Evolutionary conservation across 768 basidiomycete species (phyloP).

Genomic region (Agaricus blazei): DNA sequence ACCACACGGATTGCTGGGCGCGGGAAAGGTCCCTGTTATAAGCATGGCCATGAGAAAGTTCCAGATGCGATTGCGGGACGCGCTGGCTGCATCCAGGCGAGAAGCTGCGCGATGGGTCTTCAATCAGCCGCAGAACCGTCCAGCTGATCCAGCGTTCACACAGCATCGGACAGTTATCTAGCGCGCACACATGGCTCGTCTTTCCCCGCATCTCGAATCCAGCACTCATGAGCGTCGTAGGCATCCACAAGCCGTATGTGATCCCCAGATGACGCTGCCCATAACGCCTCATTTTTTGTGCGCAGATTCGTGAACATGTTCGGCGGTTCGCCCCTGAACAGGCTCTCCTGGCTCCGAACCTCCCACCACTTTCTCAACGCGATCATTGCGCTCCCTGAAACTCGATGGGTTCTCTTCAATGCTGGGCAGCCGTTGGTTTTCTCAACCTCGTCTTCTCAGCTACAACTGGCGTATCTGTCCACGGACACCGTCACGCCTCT

Average conservation of each 20-base stretch:
- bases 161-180: not conserved
- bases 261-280: not conserved
- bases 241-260: constrained; percentile 20
- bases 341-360: constrained; percentile 75
- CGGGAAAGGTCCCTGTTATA: not conserved
- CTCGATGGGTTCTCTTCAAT: constrained; percentile 79
- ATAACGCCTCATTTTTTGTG: not conserved
- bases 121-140: not conserved
- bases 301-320: constrained; percentile 33
- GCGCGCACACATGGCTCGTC: not conserved
- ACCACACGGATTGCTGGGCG: not conserved
- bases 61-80: not conserved
- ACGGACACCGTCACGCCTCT: constrained; percentile 59
- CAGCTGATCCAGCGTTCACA: constrained; percentile 4
- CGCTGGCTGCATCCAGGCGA: not conserved
- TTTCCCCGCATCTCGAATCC: not conserved
- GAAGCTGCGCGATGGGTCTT: not conserved
- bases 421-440: constrained; percentile 62
- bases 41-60: not conserved
- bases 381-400: constrained; percentile 50
- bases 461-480: constrained; percentile 44
- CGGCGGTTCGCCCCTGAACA: constrained; percentile 70
- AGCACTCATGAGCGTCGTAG: not conserved
- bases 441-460: constrained; percentile 20
- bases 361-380: constrained; percentile 75